Percentiles rank a stretch among this genome's conserved stretches.
Evolutionary conservation across 306 rosid genomes (phyloP).

Genomic region (Gleditsia sinensis): DNA sequence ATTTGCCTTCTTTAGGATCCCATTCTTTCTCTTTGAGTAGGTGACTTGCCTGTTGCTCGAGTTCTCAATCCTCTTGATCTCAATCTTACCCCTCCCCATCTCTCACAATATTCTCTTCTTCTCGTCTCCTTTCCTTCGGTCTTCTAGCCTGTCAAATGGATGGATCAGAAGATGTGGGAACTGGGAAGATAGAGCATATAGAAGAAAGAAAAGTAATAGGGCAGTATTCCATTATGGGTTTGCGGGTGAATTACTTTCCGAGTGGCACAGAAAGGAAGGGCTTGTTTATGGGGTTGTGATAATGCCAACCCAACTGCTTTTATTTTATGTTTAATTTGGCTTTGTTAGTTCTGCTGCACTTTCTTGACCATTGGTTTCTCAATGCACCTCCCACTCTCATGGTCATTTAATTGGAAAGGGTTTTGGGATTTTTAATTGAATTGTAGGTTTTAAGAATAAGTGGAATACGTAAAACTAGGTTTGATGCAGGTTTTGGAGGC

Average conservation of each 20-base stretch:
- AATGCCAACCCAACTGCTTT: conserved; percentile 46
- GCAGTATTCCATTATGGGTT: conserved; percentile 56
- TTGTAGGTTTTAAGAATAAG: not conserved
- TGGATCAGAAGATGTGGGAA: conserved; percentile 23
- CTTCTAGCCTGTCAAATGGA: conserved; percentile 31
- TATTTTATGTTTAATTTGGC: conserved; percentile 30
- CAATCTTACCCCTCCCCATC: conserved; percentile 95
- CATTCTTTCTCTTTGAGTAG: conserved; percentile 74
- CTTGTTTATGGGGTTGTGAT: conserved; percentile 54
- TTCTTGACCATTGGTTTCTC: conserved; percentile 46
- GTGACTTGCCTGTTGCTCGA: conserved; percentile 76
- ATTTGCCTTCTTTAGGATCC: conserved; percentile 73
- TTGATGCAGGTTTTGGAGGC: not conserved
- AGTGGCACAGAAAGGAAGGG: conserved; percentile 49
- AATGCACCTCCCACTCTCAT: not conserved
- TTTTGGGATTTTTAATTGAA: not conserved
- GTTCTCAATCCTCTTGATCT: conserved; percentile 88
- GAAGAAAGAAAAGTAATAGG: conserved; percentile 20
- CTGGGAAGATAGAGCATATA: not conserved
- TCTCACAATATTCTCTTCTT: not conserved
- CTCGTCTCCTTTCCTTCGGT: not conserved
- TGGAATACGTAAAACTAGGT: not conserved
- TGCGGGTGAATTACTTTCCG: conserved; percentile 60
- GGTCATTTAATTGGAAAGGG: not conserved
- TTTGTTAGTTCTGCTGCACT: conserved; percentile 24